Evolutionary conservation across 208 protist species (phyloP), one percentile per base, ranked within the genome.

Genomic region (Leptomonas pyrrhocoris): DNA sequence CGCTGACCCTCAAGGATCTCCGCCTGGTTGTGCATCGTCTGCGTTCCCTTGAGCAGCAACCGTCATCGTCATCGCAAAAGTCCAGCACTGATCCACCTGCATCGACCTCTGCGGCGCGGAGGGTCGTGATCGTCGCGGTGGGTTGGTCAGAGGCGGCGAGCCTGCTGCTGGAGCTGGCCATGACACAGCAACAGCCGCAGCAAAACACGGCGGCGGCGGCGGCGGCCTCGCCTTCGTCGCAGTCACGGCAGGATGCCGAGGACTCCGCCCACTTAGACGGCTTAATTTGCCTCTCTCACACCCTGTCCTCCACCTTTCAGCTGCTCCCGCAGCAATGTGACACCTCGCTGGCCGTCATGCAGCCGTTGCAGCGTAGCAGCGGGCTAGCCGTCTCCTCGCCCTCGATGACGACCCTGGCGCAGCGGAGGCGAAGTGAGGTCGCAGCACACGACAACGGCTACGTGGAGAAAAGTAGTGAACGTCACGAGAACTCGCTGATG

Each of bases 121-220:
- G 28, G 13, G 76, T 81, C 36, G 38, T 59, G 13, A 60, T 85
- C 19, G 57, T 85, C 5, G 80, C 72, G 27, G 76, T 85, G 1
- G 80, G 76, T 15, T 85, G 80, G 75, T 81, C 80, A 9, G 68
- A 85, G 36, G 76, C 58, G 9, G 68, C 76, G 23, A 72, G 76
- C n/a, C 80, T 75, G 16, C 64, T 85, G 16, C 48, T 85, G 23
- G 76, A 81, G 57, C 59, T 82, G 28, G 74, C 79, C 30, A 85
- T 85, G 42, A 74, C 34, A n/a, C 67, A 73, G 13, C 69, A 68
- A 43, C 51, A 71, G 55, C 67, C 19, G 43, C 60, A 19, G 28
- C 34, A 12, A 27, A 28, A 34, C 16, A 27, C 13, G 34, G 9
- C 3, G 34, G 16, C 12, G 18, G 38, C 5, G 6, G 38, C 56